Base-by-base conservation (phyloP, 2,329 filamentous ascomycete genomes). In the Pyrenophora teres region DNA sequence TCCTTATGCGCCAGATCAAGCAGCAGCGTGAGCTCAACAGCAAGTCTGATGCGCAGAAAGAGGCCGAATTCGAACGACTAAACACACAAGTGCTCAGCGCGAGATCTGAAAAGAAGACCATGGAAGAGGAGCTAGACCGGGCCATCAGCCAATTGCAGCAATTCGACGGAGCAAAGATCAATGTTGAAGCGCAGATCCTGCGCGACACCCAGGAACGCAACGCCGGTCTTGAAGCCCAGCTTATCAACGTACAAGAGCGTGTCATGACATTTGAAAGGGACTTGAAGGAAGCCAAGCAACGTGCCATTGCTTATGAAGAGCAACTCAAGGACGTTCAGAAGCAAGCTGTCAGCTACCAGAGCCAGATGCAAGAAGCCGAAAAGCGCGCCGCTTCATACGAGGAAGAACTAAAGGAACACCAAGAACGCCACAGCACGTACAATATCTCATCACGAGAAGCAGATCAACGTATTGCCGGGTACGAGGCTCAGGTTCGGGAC, bases 1-100 rank as follows among this genome's bases (percentile, higher is more conserved):
- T 96, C 18, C 81, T 97, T 7, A 88, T 93, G 66, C 86, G 92
- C 37, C 92, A 97, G 72, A 93, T 97, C 66, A 93, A 96, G 76
- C 92, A 97, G 71, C 93, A 97, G 75, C 88, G 92, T 52, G 91
- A 96, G 68, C 82, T 97, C 50, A 96, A 96, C 75, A 92, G 82
- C 77, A 92, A 92, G 68, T 92, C 90, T 1, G 91, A 96, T 62
- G 80, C 69, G 2, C 71, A 75, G 40, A 73, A 68, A 46, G 73
- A 74, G 44, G 70, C 62, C 21, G 74, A 79, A 42, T 69, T 75
- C 41, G 61, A 67, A 40, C 63, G 68, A 9, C 68, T 80, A 37
- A 77, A 77, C 37, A 73, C 77, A 12, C 74, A 75, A 60, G 68
- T 76, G 15, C 62, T 71, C 18, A 68, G 66, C 41, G 66, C 71